Evolutionary conservation across 257 asterid genomes (phyloP).

Genomic region (Galeopsis tetrahit): DNA sequence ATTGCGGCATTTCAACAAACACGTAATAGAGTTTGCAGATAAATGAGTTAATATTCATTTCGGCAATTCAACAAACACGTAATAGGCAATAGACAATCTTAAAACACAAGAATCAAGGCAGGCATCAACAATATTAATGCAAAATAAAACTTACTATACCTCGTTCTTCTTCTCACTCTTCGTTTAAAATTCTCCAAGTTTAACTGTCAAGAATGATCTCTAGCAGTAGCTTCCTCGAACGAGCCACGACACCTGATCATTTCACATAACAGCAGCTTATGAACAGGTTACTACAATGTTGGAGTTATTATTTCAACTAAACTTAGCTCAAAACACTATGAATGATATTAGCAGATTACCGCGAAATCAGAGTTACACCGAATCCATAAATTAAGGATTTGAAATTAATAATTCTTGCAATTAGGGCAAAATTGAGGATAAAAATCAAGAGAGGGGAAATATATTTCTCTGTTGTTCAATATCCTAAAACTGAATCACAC

Average conservation of each 20-base stretch:
- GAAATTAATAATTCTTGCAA: background rate
- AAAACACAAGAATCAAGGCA: background rate
- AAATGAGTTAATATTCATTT: background rate
- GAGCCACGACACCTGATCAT: background rate
- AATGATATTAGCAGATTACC: background rate
- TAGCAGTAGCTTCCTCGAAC: background rate
- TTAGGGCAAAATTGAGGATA: background rate
- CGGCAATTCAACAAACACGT: slow-evolving; percentile 23
- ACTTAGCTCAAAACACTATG: background rate
- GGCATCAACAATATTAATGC: background rate
- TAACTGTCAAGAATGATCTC: slow-evolving; percentile 15
- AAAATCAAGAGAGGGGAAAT: background rate
- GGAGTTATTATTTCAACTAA: background rate
- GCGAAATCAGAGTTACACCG: background rate
- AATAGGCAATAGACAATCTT: slow-evolving; percentile 11
- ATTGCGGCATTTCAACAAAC: slow-evolving; percentile 16
- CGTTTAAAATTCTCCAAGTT: background rate
- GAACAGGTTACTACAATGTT: background rate
- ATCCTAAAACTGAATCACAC: no score
- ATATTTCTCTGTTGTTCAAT: no score
- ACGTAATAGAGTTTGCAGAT: background rate
- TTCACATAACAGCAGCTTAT: background rate
- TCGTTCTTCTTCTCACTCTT: background rate
- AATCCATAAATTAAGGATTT: background rate
- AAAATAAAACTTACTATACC: background rate